A percentile compares a stretch with the other conserved stretches of the same genome.
Evolutionary conservation across 495 filamentous ascomycete genomes (phyloP).

Genomic region (Aspergillus cristatus): DNA sequence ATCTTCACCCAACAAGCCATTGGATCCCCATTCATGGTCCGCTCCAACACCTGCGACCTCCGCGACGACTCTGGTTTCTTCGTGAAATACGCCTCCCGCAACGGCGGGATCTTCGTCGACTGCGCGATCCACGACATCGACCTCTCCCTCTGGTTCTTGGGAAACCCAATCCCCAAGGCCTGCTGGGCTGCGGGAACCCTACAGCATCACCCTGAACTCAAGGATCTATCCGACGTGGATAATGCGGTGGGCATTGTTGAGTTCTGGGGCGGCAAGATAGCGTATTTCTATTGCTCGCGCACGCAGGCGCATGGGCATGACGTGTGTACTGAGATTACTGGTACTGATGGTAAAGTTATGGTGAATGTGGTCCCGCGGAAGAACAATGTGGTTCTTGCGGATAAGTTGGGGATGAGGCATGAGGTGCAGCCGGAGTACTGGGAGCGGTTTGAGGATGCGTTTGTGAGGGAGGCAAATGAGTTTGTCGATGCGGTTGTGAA

Average conservation of each 20-base stretch:
- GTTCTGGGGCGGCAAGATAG: slow-evolving; percentile 25
- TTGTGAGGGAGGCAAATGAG: slow-evolving; percentile 22
- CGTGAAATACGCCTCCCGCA: slow-evolving; percentile 30
- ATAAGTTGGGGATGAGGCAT: slow-evolving; percentile 13
- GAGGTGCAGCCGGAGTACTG: slow-evolving; percentile 21
- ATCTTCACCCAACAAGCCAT: slow-evolving; percentile 20
- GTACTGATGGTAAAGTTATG: slow-evolving; percentile 17
- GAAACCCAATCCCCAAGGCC: slow-evolving; percentile 19
- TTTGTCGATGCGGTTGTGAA: slow-evolving; percentile 13
- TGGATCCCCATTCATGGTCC: slow-evolving; percentile 30
- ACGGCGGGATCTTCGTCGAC: slow-evolving; percentile 41
- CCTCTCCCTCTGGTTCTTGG: slow-evolving; percentile 35
- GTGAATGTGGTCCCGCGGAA: slow-evolving; percentile 16
- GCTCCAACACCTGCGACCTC: slow-evolving; percentile 38
- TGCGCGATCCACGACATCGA: slow-evolving; percentile 42
- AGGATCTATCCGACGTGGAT: slow-evolving; percentile 15
- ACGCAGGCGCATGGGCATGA: slow-evolving; percentile 23
- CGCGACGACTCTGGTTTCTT: slow-evolving; percentile 36
- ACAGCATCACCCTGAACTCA: slow-evolving; percentile 19
- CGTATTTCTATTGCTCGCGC: slow-evolving; percentile 26
- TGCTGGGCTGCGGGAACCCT: slow-evolving; percentile 15
- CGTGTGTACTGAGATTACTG: slow-evolving; percentile 13
- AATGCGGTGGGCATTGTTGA: slow-evolving; percentile 27
- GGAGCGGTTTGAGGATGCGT: slow-evolving; percentile 19
- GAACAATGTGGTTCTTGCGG: slow-evolving; percentile 15